Percentiles rank a stretch among this genome's conserved stretches.
Conservation (phyloP, 495 filamentous ascomycete genomes). For the Aspergillus bertholletiae region DNA sequence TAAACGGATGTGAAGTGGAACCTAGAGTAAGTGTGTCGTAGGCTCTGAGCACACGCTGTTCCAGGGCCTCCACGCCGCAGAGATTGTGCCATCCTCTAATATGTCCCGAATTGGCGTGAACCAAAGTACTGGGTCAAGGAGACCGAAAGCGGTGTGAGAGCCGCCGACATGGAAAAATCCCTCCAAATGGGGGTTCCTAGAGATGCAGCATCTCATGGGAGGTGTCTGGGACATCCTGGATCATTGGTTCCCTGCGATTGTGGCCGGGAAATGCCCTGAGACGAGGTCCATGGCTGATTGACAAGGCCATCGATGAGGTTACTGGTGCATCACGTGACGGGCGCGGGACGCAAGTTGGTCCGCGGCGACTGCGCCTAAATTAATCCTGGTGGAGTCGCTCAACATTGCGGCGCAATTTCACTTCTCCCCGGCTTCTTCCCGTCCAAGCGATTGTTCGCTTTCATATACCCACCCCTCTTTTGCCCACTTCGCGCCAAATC, state of each 20-base stretch:
- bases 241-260: not conserved
- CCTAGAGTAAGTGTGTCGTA: too few species aligned
- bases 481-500: not conserved
- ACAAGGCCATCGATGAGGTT: not conserved
- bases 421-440: not conserved
- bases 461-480: not conserved
- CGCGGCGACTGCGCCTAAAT: not conserved
- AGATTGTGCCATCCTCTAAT: conserved; percentile 13
- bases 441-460: not conserved
- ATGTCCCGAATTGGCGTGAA: conserved; percentile 11
- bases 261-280: not conserved
- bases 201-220: not conserved
- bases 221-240: not conserved
- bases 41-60: not conserved
- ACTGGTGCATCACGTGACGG: not conserved
- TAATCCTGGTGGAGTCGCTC: not conserved
- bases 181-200: not conserved
- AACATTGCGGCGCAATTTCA: not conserved
- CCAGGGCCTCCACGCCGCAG: conserved; percentile 4
- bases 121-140: conserved; percentile 23
- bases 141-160: conserved; percentile 23
- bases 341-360: not conserved
- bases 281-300: not conserved
- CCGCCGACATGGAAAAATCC: conserved; percentile 4
- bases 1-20: not conserved